Evolutionary conservation across 2,329 filamentous ascomycete genomes (phyloP).

Genomic region (Berkeleyomyces rouxiae): DNA sequence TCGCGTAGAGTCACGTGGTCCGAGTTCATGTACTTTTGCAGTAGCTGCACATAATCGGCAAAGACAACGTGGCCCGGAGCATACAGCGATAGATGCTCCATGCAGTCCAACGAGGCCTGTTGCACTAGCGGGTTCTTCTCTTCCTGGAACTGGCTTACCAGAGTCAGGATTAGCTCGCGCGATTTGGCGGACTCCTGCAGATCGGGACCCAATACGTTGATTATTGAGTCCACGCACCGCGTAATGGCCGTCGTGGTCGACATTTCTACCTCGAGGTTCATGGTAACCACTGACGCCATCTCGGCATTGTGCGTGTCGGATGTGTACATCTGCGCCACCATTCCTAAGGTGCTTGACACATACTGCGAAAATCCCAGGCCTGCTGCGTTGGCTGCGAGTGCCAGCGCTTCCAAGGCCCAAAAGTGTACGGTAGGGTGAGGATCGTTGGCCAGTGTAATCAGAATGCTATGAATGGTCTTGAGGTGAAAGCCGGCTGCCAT

Average conservation of each 20-base stretch:
- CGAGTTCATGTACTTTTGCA: constrained; percentile 65
- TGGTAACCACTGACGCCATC: constrained; percentile 60
- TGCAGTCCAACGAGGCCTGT: constrained; percentile 61
- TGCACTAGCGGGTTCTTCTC: constrained; percentile 56
- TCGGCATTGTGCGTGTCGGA: constrained; percentile 84
- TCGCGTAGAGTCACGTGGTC: constrained; percentile 53
- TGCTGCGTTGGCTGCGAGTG: constrained; percentile 75
- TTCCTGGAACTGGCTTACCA: constrained; percentile 67
- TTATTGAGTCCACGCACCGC: constrained; percentile 80
- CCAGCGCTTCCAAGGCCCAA: constrained; percentile 82
- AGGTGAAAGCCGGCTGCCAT: constrained; percentile 95
- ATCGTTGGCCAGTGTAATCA: constrained; percentile 96
- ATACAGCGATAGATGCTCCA: constrained; percentile 85
- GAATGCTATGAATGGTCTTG: constrained; percentile 89
- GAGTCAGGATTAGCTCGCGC: constrained; percentile 75
- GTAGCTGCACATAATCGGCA: constrained; percentile 59
- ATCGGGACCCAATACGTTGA: constrained; percentile 92
- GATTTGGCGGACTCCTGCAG: constrained; percentile 83
- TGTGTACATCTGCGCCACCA: constrained; percentile 85
- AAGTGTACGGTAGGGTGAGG: constrained; percentile 91
- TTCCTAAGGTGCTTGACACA: constrained; percentile 77
- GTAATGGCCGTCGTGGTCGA: constrained; percentile 70
- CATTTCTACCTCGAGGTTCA: constrained; percentile 76
- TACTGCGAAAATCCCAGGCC: constrained; percentile 84
- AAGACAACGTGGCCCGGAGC: constrained; percentile 79